Evolutionary conservation across 148 eudicot genomes (phyloP).

Genomic region (Rhododendron molle): DNA sequence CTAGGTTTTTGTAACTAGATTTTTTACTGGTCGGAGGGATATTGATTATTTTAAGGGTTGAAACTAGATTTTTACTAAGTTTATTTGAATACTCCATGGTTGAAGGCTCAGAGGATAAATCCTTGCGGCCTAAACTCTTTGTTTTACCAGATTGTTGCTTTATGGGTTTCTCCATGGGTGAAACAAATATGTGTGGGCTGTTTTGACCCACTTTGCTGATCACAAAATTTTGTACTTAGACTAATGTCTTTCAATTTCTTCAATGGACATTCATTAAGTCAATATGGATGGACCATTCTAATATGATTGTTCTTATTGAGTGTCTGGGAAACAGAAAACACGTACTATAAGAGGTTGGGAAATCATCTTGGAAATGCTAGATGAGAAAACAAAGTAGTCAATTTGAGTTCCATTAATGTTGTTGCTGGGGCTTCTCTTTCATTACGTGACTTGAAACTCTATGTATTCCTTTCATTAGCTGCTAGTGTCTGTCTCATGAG

Average conservation of each 20-base stretch:
- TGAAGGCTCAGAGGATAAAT: background rate
- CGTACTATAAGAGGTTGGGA: background rate
- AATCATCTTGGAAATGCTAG: background rate
- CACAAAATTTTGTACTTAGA: background rate
- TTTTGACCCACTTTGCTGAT: background rate
- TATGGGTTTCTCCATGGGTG: background rate
- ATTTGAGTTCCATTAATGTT: background rate
- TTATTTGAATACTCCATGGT: background rate
- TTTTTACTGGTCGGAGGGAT: background rate
- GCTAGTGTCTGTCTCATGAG: background rate
- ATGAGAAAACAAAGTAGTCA: background rate
- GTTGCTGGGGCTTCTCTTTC: background rate
- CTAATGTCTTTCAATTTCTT: background rate
- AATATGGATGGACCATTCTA: background rate
- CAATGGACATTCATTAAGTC: background rate
- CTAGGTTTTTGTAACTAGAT: too few relatives aligned
- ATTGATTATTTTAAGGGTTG: background rate
- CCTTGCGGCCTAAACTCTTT: background rate
- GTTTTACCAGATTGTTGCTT: background rate
- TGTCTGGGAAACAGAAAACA: background rate
- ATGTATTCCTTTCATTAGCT: background rate
- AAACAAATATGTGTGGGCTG: background rate
- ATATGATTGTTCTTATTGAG: background rate
- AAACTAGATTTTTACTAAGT: background rate
- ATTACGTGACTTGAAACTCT: background rate